Conservation (phyloP, 805 yeast species). For the Starmera caribaea region DNA sequence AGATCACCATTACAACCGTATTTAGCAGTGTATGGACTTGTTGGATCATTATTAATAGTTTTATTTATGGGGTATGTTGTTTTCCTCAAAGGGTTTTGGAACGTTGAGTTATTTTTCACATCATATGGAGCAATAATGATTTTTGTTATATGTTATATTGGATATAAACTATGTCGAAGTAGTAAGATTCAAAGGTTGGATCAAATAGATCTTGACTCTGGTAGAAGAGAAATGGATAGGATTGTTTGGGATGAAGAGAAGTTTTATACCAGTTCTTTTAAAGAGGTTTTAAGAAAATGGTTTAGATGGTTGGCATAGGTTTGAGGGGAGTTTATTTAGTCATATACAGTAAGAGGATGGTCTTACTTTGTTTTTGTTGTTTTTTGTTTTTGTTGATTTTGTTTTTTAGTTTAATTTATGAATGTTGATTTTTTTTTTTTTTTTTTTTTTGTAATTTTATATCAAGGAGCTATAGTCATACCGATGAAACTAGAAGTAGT, state of each 20-base stretch:
- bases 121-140: slow-evolving; percentile 53
- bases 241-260: slow-evolving; percentile 73
- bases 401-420: too few species aligned
- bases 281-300: slow-evolving; percentile 18
- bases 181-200: slow-evolving; percentile 61
- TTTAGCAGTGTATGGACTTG: slow-evolving; percentile 50
- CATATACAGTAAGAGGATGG: too few species aligned
- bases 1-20: slow-evolving; percentile 65
- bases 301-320: slow-evolving; percentile 23
- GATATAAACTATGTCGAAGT: slow-evolving; percentile 50
- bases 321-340: too few species aligned
- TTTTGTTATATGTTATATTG: slow-evolving; percentile 39
- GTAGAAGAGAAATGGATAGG: slow-evolving; percentile 75
- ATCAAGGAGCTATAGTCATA: too few species aligned
- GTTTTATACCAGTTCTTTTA: slow-evolving; percentile 23
- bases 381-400: too few species aligned
- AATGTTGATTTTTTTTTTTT: neutral
- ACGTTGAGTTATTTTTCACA: slow-evolving; percentile 50
- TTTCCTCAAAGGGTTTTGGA: slow-evolving; percentile 50
- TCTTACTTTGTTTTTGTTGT: too few species aligned
- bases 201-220: slow-evolving; percentile 73
- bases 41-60: slow-evolving; percentile 42
- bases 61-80: slow-evolving; percentile 54
- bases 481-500: neutral
- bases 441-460: too few species aligned